Evolutionary conservation across 164 flowering plant genomes (phyloP).

Genomic region (Aristolochia contorta): DNA sequence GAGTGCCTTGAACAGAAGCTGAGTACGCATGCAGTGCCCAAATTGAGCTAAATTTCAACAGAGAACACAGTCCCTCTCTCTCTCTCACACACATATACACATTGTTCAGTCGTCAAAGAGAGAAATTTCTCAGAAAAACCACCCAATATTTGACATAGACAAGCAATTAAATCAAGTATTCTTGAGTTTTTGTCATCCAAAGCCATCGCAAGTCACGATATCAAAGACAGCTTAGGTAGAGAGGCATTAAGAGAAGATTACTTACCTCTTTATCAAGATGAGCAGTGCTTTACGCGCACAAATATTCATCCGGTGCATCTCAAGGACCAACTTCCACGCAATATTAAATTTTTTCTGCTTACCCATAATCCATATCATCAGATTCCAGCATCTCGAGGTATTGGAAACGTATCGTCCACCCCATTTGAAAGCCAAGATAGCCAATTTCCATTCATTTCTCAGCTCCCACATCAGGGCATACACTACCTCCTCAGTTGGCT

Average conservation of each 20-base stretch:
- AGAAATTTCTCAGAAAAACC: not conserved
- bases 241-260: not conserved
- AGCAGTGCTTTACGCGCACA: slow-evolving; percentile 42
- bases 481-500: slow-evolving; percentile 28
- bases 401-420: slow-evolving; percentile 34
- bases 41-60: not conserved
- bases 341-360: slow-evolving; percentile 45
- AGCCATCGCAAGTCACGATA: not conserved
- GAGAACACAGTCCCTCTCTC: not conserved
- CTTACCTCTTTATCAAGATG: slow-evolving; percentile 71
- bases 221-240: not conserved
- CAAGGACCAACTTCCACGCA: slow-evolving; percentile 70
- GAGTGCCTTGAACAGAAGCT: too few relatives aligned
- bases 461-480: slow-evolving; percentile 48
- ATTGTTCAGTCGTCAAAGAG: not conserved
- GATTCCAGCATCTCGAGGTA: slow-evolving; percentile 28
- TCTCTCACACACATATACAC: not conserved
- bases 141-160: not conserved
- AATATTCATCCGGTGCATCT: slow-evolving; percentile 27
- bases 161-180: not conserved
- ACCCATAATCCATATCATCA: slow-evolving; percentile 77
- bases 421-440: slow-evolving; percentile 70
- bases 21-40: too few relatives aligned
- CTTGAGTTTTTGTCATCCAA: not conserved
- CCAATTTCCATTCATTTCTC: slow-evolving; percentile 64